phyloP scores from a whole-genome alignment of 148 eudicot species.

The Vaccinium myrtillus region DNA sequence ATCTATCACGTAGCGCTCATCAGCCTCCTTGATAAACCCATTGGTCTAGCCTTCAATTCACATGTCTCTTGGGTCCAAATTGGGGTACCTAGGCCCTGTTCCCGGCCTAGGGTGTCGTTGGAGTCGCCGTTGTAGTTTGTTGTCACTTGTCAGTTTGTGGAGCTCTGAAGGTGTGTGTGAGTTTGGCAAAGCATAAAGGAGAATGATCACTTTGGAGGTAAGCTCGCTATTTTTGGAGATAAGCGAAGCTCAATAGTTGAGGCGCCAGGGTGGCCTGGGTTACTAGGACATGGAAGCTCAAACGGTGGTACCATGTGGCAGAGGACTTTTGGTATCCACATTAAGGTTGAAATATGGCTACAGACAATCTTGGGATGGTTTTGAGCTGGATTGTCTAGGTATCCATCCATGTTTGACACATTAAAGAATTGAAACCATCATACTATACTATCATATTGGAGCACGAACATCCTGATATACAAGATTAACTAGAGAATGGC shows the following conservation, averaged over 20 bases:
- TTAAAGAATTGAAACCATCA: not conserved
- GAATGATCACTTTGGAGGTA: not conserved
- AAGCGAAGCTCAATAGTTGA: not conserved
- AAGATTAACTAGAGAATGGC: not conserved
- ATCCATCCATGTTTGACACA: not conserved
- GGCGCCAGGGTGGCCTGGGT: not conserved
- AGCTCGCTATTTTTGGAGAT: not conserved
- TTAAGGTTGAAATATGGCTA: not conserved
- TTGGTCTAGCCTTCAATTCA: not conserved
- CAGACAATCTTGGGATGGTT: not conserved
- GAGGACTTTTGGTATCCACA: not conserved
- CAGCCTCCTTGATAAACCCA: not conserved
- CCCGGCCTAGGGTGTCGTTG: not conserved
- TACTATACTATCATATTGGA: not conserved
- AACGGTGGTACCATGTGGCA: not conserved
- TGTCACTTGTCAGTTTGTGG: not conserved
- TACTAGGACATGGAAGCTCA: not conserved
- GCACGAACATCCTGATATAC: not conserved
- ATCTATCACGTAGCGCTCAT: not conserved
- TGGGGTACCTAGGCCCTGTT: not conserved
- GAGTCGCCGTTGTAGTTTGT: not conserved
- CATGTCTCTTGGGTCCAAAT: not conserved
- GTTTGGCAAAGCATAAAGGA: not conserved
- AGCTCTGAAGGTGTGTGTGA: not conserved
- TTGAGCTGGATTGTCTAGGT: not conserved